phyloP scores from a whole-genome alignment of 495 filamentous ascomycete genomes.

The Lasiosphaeris hirsuta region DNA sequence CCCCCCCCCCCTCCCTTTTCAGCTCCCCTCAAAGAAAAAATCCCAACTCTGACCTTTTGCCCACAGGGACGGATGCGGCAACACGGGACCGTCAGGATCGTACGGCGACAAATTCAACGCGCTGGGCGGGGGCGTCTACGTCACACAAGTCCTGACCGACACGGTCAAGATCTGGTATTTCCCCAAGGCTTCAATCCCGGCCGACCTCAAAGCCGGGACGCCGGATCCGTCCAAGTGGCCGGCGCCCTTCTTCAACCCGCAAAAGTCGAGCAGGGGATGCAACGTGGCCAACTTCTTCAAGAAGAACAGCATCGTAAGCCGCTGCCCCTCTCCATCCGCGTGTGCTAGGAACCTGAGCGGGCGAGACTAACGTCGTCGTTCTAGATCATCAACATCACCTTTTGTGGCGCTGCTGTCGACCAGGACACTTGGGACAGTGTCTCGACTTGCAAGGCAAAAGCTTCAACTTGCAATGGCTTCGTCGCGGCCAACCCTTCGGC shows the following conservation, averaged over 20 bases:
- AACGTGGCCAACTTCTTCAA: slow-evolving; percentile 63
- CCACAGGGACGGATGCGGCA: slow-evolving; percentile 30
- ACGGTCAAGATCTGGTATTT: slow-evolving; percentile 73
- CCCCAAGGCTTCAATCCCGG: slow-evolving; percentile 54
- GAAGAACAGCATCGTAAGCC: slow-evolving; percentile 64
- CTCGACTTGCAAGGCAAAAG: slow-evolving; percentile 69
- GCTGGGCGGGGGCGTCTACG: slow-evolving; percentile 68
- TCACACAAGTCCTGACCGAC: slow-evolving; percentile 62
- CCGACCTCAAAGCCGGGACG: slow-evolving; percentile 53
- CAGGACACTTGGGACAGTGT: slow-evolving; percentile 32
- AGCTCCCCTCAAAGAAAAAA: no score
- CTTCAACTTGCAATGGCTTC: slow-evolving; percentile 57
- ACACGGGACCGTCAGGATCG: slow-evolving; percentile 39
- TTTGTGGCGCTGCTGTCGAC: slow-evolving; percentile 70
- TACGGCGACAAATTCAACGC: slow-evolving; percentile 68
- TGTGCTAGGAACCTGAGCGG: neutral
- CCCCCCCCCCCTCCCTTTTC: neutral
- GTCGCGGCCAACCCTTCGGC: slow-evolving; percentile 56
- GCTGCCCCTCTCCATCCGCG: neutral
- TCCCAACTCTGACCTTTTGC: neutral
- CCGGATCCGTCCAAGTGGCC: slow-evolving; percentile 65
- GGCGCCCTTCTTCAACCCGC: slow-evolving; percentile 57
- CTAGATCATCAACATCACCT: slow-evolving; percentile 67
- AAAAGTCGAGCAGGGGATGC: slow-evolving; percentile 51
- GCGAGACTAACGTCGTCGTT: neutral